Base-by-base conservation (phyloP, 1,284 basidiomycete genomes). In the Apiotrichum sp. region DNA sequence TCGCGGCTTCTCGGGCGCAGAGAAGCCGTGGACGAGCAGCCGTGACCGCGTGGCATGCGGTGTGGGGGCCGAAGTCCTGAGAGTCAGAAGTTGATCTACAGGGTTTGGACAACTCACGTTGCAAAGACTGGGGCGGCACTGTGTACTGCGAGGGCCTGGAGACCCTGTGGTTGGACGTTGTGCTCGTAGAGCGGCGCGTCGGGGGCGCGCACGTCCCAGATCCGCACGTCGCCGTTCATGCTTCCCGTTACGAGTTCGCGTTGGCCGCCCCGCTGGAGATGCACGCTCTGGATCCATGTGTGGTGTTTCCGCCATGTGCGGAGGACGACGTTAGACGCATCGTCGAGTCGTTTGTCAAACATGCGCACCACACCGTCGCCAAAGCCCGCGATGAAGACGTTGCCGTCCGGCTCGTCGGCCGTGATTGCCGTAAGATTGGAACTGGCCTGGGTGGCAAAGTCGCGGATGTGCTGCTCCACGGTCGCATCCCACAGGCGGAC, bases 401-500 rank as follows among this genome's bases (percentile, higher is more conserved):
- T 86, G 0, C 86, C 83, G 38, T 86, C 84, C 32, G 83, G 68
- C 55, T 75, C 82, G 65, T 97, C 93, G 16, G 88, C 88, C 3
- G 84, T 80, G 39, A 99, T 83, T 0, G 88, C 82, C 0, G 96
- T 98, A 4, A 96, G 83, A 50, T 92, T 91, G 62, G 89, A 88
- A 47, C 93, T 89, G 1, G 89, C 86, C 59, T 91, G 85, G 0
- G 96, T 98, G 35, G 88, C 84, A 55, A 98, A 78, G 52, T 63
- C 61, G 75, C 88, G 77, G 38, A 89, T 78, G 66, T 88, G 86
- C 29, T 84, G 84, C 75, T 98, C 95, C 11, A 89, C 87, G 64
- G 91, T 86, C 10, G 93, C 93, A 72, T 98, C 95, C 96, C 96
- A 98, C 1, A 93, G 82, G 51, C 92, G 83, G 57, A 99, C 86